These are phyloP conservation scores for Kluyveromyces sp. DNA, from an alignment of 1,139 yeast species.

Conservation along the genomic window DNA sequence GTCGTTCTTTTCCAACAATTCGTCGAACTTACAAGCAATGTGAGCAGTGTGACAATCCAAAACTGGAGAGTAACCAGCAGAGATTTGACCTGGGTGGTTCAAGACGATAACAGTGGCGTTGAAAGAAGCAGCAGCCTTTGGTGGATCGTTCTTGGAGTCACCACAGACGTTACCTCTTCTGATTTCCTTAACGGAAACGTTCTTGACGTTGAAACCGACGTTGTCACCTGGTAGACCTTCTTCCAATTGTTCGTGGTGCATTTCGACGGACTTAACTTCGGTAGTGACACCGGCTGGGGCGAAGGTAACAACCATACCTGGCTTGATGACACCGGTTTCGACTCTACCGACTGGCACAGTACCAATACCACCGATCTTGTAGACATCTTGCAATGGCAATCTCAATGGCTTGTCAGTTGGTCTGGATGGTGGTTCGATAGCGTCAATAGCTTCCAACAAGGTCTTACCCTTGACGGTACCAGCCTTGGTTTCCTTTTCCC, in stretches of 20 bases:
- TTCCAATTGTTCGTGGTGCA: slow-evolving; percentile 84
- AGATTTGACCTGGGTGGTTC: slow-evolving; percentile 92
- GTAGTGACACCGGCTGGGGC: slow-evolving; percentile 93
- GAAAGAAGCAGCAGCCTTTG: slow-evolving; percentile 76
- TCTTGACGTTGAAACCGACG: slow-evolving; percentile 92
- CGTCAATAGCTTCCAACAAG: slow-evolving; percentile 79
- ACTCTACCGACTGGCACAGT: slow-evolving; percentile 94
- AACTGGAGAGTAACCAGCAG: slow-evolving; percentile 91
- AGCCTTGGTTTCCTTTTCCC: slow-evolving; percentile 79
- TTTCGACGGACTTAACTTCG: slow-evolving; percentile 89
- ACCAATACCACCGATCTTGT: slow-evolving; percentile 91
- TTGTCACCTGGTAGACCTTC: slow-evolving; percentile 93
- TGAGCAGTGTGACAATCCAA: slow-evolving; percentile 94
- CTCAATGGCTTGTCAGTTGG: slow-evolving; percentile 88
- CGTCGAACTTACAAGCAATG: slow-evolving; percentile 87
- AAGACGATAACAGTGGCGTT: slow-evolving; percentile 83
- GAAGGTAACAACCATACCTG: slow-evolving; percentile 85
- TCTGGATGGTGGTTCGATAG: slow-evolving; percentile 78
- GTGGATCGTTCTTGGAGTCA: slow-evolving; percentile 94
- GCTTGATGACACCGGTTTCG: slow-evolving; percentile 86
- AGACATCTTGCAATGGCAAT: slow-evolving; percentile 86
- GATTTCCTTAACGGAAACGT: slow-evolving; percentile 87
- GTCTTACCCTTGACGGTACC: slow-evolving; percentile 79
- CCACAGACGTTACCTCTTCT: slow-evolving; percentile 95
- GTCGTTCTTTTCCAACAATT: slow-evolving; percentile 82